Conservation (phyloP, 1,139 yeast species). For the Blastobotrys indianensis region DNA sequence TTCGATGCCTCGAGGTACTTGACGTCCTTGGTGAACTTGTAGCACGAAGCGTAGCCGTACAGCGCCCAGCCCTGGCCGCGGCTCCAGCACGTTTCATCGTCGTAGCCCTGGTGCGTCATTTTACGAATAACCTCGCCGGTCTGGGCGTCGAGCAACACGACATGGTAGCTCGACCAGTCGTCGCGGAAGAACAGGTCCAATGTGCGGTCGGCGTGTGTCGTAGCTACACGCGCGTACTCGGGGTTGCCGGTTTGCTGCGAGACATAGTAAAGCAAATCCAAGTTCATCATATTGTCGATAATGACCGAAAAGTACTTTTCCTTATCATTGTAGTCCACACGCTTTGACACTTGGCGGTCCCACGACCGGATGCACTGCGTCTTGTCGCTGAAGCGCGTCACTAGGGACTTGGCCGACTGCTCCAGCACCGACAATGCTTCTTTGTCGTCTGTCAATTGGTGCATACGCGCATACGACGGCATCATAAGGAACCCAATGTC, state of each 20-base stretch:
- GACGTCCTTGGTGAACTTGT: constrained; percentile 25
- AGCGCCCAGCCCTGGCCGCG: constrained; percentile 27
- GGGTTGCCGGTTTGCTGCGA: constrained; percentile 29
- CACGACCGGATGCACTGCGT: constrained; percentile 29
- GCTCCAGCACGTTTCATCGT: constrained; percentile 31
- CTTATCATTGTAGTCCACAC: constrained; percentile 18
- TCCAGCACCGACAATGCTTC: constrained; percentile 23
- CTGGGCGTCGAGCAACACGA: constrained; percentile 24
- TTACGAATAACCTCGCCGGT: constrained; percentile 24
- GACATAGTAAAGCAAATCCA: constrained; percentile 29
- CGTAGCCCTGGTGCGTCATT: constrained; percentile 31
- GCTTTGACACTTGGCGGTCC: constrained; percentile 24
- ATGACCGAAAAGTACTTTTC: constrained; percentile 29
- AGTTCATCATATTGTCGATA: constrained; percentile 34
- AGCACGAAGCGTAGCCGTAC: constrained; percentile 29
- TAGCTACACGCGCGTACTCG: constrained; percentile 27
- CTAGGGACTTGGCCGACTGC: constrained; percentile 29
- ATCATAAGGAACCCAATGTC: constrained; percentile 31
- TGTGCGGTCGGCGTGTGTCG: constrained; percentile 32
- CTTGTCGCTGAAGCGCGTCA: constrained; percentile 24
- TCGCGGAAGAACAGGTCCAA: constrained; percentile 23
- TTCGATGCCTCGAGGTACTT: constrained; percentile 30
- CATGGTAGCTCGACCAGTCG: constrained; percentile 30
- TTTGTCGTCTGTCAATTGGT: constrained; percentile 17
- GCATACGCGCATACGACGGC: constrained; percentile 28